Evolutionary conservation across 2,329 filamentous ascomycete species (phyloP), one percentile per base, ranked within the genome.

Genomic region (Colletotrichum camelliae): DNA sequence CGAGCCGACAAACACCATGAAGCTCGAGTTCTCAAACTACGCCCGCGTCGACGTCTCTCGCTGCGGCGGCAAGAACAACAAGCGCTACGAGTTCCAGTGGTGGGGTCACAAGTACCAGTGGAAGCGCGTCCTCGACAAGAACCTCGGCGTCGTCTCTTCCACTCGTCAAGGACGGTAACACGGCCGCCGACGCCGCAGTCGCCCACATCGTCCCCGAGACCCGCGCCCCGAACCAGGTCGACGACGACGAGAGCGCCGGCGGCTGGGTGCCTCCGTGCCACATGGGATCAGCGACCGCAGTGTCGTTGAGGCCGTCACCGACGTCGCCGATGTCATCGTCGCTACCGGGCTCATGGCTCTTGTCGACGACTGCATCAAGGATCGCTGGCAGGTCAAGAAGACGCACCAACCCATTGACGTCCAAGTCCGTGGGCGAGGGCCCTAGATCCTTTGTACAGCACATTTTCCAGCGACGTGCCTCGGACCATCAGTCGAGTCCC

Each of bases 1-100:
- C 69, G 81, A 88, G 60, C 91, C 94, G 21, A 94, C 93, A 74
- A 95, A 98, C 83, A 93, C 91, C 43, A 94, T 96, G 83, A 95
- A 96, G 85, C 90, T 99, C 39, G 96, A 98, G 83, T 99, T 98
- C 83, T 97, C 95, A 79, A 99, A 98, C 86, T 99, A 99, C 83
- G 96, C 96, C 3, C 95, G 97, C 80, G 92, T 98, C 55, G 94
- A 98, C 78, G 87, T 99, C 67, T 92, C 91, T 79, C 92, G 95
- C 57, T 89, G 91, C 29, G 94, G 94, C 18, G 87, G 90, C 67
- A 93, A 91, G 79, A 87, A 89, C 60, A 89, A 89, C 77, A 96
- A 96, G 85, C 91, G 92, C 77, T 98, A 98, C 83, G 94, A 96
- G 71, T 98, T 98, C 81, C 94, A 96, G 82, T 98, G 98, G 89